Evolutionary conservation across 108 stramenopile genomes (phyloP).

Genomic region (Aurantiochytrium sp.): DNA sequence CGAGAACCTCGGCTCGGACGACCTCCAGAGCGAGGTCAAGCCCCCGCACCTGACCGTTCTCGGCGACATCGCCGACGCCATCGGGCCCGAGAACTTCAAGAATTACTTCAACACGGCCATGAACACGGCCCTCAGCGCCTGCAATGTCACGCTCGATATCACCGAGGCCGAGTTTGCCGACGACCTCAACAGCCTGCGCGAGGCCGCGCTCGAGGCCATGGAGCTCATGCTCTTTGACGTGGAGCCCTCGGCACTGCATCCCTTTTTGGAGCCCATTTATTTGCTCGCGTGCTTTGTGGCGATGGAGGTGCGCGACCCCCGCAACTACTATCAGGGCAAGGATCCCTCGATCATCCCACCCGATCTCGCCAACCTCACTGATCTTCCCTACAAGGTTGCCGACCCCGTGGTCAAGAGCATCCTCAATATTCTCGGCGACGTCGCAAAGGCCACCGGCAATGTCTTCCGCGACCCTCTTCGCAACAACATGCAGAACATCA

Average conservation of each 20-base stretch:
- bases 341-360: not conserved
- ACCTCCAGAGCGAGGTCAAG: constrained; percentile 15
- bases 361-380: not conserved
- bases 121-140: not conserved
- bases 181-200: not conserved
- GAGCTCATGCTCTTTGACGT: not conserved
- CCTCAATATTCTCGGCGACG: not conserved
- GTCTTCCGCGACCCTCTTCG: not conserved
- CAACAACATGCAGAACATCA: not conserved
- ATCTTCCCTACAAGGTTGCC: not conserved
- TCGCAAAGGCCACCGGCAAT: not conserved
- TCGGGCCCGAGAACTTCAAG: not conserved
- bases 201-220: constrained; percentile 2
- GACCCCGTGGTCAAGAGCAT: not conserved
- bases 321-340: not conserved
- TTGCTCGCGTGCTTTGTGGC: not conserved
- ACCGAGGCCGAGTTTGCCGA: not conserved
- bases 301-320: not conserved
- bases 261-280: not conserved
- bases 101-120: not conserved
- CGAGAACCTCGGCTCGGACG: not conserved
- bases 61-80: not conserved
- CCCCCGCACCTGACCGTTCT: not conserved
- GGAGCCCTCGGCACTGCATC: not conserved
- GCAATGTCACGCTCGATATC: not conserved